Base-by-base conservation (phyloP, 2,329 filamentous ascomycete species). In the Arthroderma uncinatum region DNA sequence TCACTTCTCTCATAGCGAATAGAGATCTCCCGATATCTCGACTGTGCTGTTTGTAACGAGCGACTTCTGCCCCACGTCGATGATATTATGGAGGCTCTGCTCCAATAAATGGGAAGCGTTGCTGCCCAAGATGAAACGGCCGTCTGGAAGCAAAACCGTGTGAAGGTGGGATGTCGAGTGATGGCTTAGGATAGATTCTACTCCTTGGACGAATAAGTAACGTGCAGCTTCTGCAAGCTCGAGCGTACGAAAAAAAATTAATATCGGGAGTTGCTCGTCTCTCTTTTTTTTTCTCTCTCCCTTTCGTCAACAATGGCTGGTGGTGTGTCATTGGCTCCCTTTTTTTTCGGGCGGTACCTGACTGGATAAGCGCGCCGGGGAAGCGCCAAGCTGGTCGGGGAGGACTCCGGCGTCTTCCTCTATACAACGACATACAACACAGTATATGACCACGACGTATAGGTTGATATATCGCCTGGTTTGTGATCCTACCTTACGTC, bases 1-100 rank as follows among this genome's bases (percentile, higher is more conserved):
- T 95, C 76, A 97, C 90, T 85, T 97, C 92, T 87, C 92, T 91
- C 92, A 97, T 97, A 25, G 44, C 25, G 44, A 50, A 30, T 33
- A 10, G 44, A 44, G 21, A 12, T 44, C 40, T 44, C n/a, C n/a
- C 40, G 8, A 50, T 2, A 3, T 25, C 44, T 50, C 44, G 44
- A 30, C 23, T 10, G 25, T 50, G 28, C 14, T 33, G 44, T 50
- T 50, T 19, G 25, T 19, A 33, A 42, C 39, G 16, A 16, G 40
- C 40, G 40, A 50, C 44, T 19, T 30, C 25, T 30, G 44, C 44
- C 44, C 44, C 44, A 33, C 44, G 44, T 30, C 6, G 23, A 33
- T 8, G 12, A 5, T 8, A 33, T n/a, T n/a, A 33, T 8, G 44
- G 40, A 44, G 40, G 40, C 40, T 44, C 40, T 44, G 40, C 40